Conservation (phyloP, 768 basidiomycete species). For the Leccinum arenicola region DNA sequence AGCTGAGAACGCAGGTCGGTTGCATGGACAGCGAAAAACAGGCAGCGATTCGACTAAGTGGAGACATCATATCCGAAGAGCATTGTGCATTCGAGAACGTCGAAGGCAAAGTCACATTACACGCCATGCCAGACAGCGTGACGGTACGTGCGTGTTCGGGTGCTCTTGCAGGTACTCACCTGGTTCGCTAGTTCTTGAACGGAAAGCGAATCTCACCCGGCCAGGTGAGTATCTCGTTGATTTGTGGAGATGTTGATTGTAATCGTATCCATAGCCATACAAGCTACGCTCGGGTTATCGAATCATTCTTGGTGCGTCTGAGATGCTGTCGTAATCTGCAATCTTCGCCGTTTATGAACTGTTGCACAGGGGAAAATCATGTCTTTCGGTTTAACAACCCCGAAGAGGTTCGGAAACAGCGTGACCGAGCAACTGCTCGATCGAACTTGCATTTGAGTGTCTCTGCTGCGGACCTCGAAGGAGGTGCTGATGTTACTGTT, state of each 20-base stretch:
- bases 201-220: conserved; percentile 81
- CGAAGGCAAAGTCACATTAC: conserved; percentile 80
- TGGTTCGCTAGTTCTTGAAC: conserved; percentile 73
- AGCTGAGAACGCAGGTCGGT: conserved; percentile 59
- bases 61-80: conserved; percentile 86
- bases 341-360: conserved; percentile 4
- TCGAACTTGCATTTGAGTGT: conserved; percentile 66
- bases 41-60: conserved; percentile 89
- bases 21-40: conserved; percentile 77
- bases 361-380: conserved; percentile 80
- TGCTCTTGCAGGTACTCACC: conserved; percentile 11
- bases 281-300: conserved; percentile 93
- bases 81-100: conserved; percentile 90
- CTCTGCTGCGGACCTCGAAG: conserved; percentile 66
- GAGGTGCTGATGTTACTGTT: conserved; percentile 31
- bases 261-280: conserved; percentile 47
- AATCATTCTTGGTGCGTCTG: conserved; percentile 80
- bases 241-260: conserved; percentile 6
- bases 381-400: conserved; percentile 98
- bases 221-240: conserved; percentile 49
- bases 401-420: conserved; percentile 88
- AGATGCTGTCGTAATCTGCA: neutral
- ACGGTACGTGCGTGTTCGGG: conserved; percentile 53
- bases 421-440: conserved; percentile 75
- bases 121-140: conserved; percentile 75